Evolutionary conservation across 768 basidiomycete species (phyloP), one percentile per base, ranked within the genome.

Genomic region (Boletus insuetus): DNA sequence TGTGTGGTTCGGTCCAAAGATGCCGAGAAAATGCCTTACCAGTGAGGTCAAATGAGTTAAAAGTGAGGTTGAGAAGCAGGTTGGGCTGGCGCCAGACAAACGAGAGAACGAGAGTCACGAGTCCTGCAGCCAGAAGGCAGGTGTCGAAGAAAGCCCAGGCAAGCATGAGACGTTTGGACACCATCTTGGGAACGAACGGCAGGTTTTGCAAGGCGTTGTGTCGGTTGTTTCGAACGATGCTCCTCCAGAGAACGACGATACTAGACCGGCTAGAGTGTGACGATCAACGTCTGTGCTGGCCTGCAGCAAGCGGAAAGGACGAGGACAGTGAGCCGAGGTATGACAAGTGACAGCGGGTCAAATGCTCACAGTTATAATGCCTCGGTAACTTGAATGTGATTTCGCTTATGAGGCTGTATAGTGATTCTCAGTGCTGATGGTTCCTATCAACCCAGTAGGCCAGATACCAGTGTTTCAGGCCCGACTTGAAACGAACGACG

Each of bases 121-220:
- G 73, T 42, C 89, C 91, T 13, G 87, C 85, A n/a, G 75, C 81
- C 45, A 94, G 77, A 46, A 95, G 80, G 58, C 77, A 78, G 51
- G 86, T 54, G 73, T 87, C 88, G 58, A 94, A 76, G 69, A 84
- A 80, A 24, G 77, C 81, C 87, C 91, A 95, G 55, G 82, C 77
- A 46, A 78, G 81, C 74, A 88, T 80, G 57, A 94, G 75, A 63
- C 72, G 80, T 64, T 77, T 84, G 59, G 91, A 90, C 64, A 86
- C 79, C 91, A 92, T 93, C 56, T 68, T 55, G 46, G 19, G 32
- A 42, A 24, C 46, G 56, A 50, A 39, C 7, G 48, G 11, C 2
- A 26, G 8, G 49, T 19, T 31, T 62, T 31, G 59, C 35, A 41
- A 42, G n/a, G 29, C 17, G 47, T 24, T 52, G 56, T 53, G 58